Evolutionary conservation across 208 protist species (phyloP).

Genomic region (Leishmania tropica): DNA sequence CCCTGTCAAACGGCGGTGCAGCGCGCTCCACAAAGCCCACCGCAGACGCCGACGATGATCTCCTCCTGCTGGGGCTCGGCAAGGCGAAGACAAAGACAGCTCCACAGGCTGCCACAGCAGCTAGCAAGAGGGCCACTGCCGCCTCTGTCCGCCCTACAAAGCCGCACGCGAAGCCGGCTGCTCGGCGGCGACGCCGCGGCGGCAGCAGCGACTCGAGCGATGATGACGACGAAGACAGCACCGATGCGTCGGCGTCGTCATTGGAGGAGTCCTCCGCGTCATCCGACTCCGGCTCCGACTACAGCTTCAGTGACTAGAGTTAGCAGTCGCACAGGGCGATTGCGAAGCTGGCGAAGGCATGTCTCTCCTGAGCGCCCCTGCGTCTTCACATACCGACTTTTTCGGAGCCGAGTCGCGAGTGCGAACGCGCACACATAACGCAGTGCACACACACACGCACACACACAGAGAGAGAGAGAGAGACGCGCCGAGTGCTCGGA

Average conservation of each 20-base stretch:
- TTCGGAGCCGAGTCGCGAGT: not conserved
- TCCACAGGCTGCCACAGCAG: not conserved
- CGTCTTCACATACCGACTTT: not conserved
- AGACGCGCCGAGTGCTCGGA: no score
- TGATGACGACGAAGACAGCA: constrained; percentile 18
- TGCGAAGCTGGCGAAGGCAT: not conserved
- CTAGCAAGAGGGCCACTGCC: not conserved
- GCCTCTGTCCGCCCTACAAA: not conserved
- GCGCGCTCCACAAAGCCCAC: constrained; percentile 1
- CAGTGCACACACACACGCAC: no score
- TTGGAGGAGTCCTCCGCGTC: constrained; percentile 30
- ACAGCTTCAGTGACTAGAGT: constrained; percentile 56
- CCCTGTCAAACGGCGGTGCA: not conserved
- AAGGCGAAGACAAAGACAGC: constrained; percentile 13
- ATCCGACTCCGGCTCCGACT: constrained; percentile 37
- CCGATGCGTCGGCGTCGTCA: not conserved
- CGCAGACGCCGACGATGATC: constrained; percentile 31
- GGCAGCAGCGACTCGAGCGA: constrained; percentile 16
- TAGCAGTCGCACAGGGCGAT: not conserved
- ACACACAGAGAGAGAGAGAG: no score
- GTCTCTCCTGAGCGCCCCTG: not conserved
- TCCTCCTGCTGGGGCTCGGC: constrained; percentile 31
- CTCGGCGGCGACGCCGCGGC: not conserved
- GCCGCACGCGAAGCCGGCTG: constrained; percentile 18
- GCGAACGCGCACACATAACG: not conserved